phyloP scores from a whole-genome alignment of 345 rosid species.

The Nephelium lappaceum region DNA sequence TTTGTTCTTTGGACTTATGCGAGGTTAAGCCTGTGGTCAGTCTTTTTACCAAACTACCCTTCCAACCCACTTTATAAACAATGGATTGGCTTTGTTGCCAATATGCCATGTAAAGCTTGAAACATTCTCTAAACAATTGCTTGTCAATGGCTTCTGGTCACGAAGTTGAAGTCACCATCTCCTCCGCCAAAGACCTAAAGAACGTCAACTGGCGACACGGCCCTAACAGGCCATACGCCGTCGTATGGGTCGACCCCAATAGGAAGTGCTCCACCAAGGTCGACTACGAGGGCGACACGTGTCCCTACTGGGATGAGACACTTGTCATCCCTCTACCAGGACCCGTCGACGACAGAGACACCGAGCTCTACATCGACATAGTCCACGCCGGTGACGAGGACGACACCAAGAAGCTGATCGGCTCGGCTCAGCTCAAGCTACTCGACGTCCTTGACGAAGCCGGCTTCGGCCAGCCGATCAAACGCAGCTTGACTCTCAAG shows the following conservation, averaged over 20 bases:
- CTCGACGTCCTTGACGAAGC: constrained; percentile 60
- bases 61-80: too few relatives aligned
- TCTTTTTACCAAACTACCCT: too few relatives aligned
- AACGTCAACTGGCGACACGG: constrained; percentile 94
- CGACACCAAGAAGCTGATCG: constrained; percentile 76
- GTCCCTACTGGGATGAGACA: constrained; percentile 65
- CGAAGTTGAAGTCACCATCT: constrained; percentile 58
- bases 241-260: constrained; percentile 68
- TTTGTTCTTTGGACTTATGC: too few relatives aligned
- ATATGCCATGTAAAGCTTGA: too few relatives aligned
- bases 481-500: constrained; percentile 55
- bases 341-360: constrained; percentile 40
- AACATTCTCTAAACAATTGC: too few relatives aligned
- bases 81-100: too few relatives aligned
- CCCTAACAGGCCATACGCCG: constrained; percentile 62
- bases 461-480: constrained; percentile 45
- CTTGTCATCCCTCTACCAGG: constrained; percentile 48
- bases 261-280: constrained; percentile 58
- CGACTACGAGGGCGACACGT: constrained; percentile 68
- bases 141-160: constrained; percentile 34
- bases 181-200: constrained; percentile 71
- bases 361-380: constrained; percentile 59
- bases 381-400: constrained; percentile 74
- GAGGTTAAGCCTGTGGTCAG: too few relatives aligned
- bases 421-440: constrained; percentile 66